These are phyloP conservation scores for Quercus ilex DNA, from an alignment of 306 rosid species.

Conservation along the genomic window DNA sequence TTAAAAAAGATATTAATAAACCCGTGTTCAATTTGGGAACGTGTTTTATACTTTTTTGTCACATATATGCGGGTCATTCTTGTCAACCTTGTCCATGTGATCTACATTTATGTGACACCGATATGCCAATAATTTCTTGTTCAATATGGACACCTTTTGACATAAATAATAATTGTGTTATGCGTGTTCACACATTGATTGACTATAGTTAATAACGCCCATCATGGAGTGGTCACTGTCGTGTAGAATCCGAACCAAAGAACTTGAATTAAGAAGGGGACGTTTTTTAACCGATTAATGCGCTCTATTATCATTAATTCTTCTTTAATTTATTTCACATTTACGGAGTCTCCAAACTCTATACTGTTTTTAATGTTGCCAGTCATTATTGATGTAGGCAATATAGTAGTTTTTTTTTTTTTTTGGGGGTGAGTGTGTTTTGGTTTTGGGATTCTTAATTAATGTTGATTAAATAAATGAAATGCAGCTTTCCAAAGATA, in stretches of 20 bases:
- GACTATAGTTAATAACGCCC: background rate
- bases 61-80: too few relatives aligned
- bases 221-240: background rate
- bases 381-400: too few relatives aligned
- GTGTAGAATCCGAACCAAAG: background rate
- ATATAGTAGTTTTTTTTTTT: too few relatives aligned
- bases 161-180: background rate
- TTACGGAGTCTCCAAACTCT: background rate
- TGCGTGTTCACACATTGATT: background rate
- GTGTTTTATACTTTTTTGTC: too few relatives aligned
- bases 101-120: too few relatives aligned
- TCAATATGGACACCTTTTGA: too few relatives aligned
- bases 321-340: background rate
- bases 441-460: background rate
- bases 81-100: too few relatives aligned
- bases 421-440: too few relatives aligned
- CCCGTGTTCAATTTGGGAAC: too few relatives aligned
- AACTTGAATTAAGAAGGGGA: background rate
- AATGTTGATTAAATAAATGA: background rate
- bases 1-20: too few relatives aligned
- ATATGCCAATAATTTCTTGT: too few relatives aligned
- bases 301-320: background rate
- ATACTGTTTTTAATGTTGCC: too few relatives aligned
- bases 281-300: background rate
- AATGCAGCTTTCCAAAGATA: conserved; percentile 42